These are phyloP conservation scores for Alternaria brassicae DNA, from an alignment of 2,329 filamentous ascomycete genomes.

Conservation along the genomic window DNA sequence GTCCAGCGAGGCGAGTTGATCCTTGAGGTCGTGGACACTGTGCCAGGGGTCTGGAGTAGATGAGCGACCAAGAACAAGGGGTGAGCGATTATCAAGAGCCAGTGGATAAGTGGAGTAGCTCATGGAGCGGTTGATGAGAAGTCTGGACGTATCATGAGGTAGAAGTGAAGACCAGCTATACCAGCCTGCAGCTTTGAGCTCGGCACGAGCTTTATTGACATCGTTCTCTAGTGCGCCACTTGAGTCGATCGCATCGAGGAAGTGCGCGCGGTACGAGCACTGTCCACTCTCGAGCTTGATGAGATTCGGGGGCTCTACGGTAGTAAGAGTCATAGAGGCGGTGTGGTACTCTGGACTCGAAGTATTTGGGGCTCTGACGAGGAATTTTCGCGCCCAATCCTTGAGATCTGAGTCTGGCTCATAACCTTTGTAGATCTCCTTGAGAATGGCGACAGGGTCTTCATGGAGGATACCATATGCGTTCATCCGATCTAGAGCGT, in stretches of 20 bases:
- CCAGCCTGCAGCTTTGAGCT: constrained; percentile 16
- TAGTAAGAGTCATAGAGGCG: neutral
- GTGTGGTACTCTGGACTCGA: neutral
- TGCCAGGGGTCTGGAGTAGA: neutral
- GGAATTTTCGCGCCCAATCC: constrained; percentile 32
- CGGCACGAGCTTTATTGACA: constrained; percentile 29
- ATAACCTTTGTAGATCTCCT: constrained; percentile 42
- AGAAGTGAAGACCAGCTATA: constrained; percentile 2
- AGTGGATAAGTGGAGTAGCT: neutral
- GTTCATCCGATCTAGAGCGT: constrained; percentile 47
- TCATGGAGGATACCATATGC: constrained; percentile 40
- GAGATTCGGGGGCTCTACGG: constrained; percentile 27
- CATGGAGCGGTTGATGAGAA: neutral
- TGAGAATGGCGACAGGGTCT: constrained; percentile 47
- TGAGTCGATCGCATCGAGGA: constrained; percentile 22
- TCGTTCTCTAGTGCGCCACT: constrained; percentile 32
- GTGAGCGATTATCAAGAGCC: neutral
- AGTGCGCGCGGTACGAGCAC: constrained; percentile 18
- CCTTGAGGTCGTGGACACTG: neutral
- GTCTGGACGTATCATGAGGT: neutral
- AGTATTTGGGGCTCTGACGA: constrained; percentile 15
- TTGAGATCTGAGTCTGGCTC: constrained; percentile 35
- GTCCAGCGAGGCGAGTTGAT: neutral
- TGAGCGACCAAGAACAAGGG: neutral
- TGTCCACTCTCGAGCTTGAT: constrained; percentile 33